Conservation (phyloP, 345 rosid genomes). For the Dipteronia dyeriana region DNA sequence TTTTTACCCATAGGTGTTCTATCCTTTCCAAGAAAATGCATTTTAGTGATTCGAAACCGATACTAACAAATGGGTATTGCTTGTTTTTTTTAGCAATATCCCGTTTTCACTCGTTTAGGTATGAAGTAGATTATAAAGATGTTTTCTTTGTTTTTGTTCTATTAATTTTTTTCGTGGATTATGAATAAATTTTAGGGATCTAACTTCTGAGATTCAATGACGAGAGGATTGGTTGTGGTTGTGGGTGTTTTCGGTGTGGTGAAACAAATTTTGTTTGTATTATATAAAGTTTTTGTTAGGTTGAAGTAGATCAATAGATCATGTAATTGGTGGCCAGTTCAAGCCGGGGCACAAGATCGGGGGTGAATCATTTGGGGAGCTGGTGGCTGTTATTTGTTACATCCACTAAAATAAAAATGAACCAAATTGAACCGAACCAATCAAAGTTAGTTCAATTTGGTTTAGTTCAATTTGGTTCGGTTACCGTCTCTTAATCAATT, state of each 20-base stretch:
- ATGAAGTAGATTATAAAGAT: not conserved
- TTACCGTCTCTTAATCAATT: too few relatives aligned
- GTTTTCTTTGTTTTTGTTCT: conserved; percentile 11
- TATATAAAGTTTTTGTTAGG: conserved; percentile 8
- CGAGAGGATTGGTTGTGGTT: conserved; percentile 14
- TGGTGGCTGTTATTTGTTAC: conserved; percentile 47
- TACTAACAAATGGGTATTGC: too few relatives aligned
- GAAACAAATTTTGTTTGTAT: conserved; percentile 27
- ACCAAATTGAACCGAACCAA: too few relatives aligned
- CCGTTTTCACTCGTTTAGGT: too few relatives aligned
- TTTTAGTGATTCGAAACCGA: too few relatives aligned
- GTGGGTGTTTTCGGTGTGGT: conserved; percentile 25
- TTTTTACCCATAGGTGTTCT: too few relatives aligned
- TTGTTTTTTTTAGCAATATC: too few relatives aligned
- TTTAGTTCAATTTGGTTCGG: too few relatives aligned
- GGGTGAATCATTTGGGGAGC: conserved; percentile 94
- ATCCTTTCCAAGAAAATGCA: too few relatives aligned
- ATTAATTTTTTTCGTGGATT: not conserved
- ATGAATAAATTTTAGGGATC: conserved; percentile 30
- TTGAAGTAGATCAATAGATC: conserved; percentile 53
- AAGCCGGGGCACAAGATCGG: conserved; percentile 96
- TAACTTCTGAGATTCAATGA: conserved; percentile 11
- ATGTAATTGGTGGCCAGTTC: conserved; percentile 73
- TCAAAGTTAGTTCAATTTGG: too few relatives aligned
- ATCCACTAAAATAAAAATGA: too few relatives aligned